Evolutionary conservation across 306 rosid species (phyloP).

Genomic region (Erythrophleum fordii): DNA sequence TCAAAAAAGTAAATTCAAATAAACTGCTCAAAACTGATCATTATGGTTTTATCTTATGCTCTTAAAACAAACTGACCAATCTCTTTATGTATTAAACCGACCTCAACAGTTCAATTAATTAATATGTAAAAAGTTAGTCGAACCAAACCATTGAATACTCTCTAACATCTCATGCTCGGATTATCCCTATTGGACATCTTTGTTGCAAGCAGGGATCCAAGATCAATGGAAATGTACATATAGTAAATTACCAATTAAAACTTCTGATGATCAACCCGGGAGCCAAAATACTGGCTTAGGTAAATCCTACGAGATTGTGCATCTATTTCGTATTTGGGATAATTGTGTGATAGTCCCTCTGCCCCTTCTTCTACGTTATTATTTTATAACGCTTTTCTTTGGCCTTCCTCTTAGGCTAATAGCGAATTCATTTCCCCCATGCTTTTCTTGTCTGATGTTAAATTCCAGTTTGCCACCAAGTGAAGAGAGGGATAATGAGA

Average conservation of each 20-base stretch:
- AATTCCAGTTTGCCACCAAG: neutral
- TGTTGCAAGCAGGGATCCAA: neutral
- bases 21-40: too few species aligned
- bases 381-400: neutral
- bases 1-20: too few species aligned
- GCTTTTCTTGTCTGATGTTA: neutral
- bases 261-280: neutral
- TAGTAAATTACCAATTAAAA: neutral
- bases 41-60: too few species aligned
- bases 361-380: neutral
- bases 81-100: too few species aligned
- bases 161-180: neutral
- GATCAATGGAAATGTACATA: neutral
- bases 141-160: neutral
- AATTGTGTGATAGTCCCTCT: neutral
- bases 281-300: neutral
- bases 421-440: neutral
- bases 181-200: neutral
- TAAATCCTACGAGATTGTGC: neutral
- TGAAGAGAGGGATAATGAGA: neutral
- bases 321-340: too few species aligned
- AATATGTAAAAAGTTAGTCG: neutral
- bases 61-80: too few species aligned
- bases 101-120: neutral
- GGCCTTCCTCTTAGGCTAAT: neutral